Evolutionary conservation across 345 rosid genomes (phyloP).

Genomic region (Pseudoturritis turrita): DNA sequence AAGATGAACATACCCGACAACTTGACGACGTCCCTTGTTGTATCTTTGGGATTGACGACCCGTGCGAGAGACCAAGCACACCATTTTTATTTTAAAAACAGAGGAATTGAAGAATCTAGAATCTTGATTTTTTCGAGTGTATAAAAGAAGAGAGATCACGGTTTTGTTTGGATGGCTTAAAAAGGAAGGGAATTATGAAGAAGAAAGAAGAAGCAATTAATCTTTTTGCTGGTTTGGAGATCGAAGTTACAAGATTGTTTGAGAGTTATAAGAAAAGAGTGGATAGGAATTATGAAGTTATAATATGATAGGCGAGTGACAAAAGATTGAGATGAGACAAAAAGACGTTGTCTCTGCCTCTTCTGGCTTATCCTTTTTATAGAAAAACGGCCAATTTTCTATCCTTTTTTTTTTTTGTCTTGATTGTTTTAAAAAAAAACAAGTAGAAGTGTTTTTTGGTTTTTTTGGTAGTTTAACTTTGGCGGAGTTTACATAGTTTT

Average conservation of each 20-base stretch:
- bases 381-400: background rate
- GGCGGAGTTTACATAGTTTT: no score
- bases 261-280: background rate
- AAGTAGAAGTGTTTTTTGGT: no score
- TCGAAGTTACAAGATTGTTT: background rate
- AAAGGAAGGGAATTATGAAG: background rate
- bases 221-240: background rate
- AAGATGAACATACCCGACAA: slow-evolving; percentile 61
- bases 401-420: background rate
- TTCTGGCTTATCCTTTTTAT: slow-evolving; percentile 25
- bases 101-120: slow-evolving; percentile 1
- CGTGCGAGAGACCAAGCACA: slow-evolving; percentile 64
- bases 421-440: background rate
- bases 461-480: no score
- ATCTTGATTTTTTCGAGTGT: background rate
- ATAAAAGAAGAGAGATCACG: background rate
- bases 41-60: slow-evolving; percentile 77
- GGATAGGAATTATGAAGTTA: slow-evolving; percentile 7
- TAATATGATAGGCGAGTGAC: background rate
- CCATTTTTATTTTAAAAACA: slow-evolving; percentile 22
- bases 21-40: slow-evolving; percentile 72
- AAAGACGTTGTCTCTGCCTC: slow-evolving; percentile 20
- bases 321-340: background rate
- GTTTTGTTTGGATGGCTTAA: background rate
- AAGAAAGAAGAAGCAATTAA: background rate